Percentiles rank a stretch among this genome's conserved stretches.
Conservation (phyloP, 805 yeast species). For the Hanseniaspora taiwanica region DNA sequence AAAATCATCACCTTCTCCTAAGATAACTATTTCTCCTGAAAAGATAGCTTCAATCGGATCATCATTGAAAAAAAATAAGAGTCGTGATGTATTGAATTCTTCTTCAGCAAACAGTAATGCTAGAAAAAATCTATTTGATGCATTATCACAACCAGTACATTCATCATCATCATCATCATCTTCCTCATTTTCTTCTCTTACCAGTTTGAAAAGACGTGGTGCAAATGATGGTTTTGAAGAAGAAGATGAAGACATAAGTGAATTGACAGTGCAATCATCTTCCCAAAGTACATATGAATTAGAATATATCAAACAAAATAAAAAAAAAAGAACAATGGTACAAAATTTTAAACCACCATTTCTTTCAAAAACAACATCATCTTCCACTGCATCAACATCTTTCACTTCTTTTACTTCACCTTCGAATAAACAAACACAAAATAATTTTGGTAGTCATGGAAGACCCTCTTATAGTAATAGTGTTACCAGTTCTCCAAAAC, state of each 20-base stretch:
- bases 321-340: not conserved
- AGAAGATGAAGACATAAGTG: not conserved
- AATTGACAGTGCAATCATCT: not conserved
- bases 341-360: not conserved
- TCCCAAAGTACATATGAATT: not conserved
- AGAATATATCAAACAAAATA: not conserved
- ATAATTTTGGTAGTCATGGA: not conserved
- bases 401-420: not conserved
- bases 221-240: not conserved
- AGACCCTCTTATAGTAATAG: not conserved
- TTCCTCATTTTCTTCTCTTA: not conserved
- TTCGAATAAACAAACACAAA: not conserved
- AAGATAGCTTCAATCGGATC: not conserved
- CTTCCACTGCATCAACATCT: not conserved
- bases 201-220: not conserved
- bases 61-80: no score
- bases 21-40: not conserved
- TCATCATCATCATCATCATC: not conserved
- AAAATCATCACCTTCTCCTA: not conserved
- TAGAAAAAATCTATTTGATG: not conserved
- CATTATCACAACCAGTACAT: constrained; percentile 1
- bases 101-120: not conserved
- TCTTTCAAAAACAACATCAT: not conserved
- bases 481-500: not conserved
- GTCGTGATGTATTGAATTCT: no score